Evolutionary conservation across 192 early-diverging fungal genomes (phyloP).

Genomic region (Coemansia sp.): DNA sequence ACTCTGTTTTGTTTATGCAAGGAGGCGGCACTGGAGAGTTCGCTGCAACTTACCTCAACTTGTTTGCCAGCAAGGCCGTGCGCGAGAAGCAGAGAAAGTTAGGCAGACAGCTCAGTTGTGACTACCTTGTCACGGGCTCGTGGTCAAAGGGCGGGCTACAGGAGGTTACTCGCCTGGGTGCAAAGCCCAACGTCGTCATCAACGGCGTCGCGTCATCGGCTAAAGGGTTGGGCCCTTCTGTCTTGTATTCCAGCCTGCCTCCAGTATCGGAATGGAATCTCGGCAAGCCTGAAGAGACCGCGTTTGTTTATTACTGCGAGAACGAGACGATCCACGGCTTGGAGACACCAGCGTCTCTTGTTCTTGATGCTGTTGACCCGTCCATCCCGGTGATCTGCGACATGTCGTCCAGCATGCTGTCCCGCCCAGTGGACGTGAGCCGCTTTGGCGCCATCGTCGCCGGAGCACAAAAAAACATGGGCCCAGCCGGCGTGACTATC

Average conservation of each 20-base stretch:
- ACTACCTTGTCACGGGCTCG: conserved; percentile 88
- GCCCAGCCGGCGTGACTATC: conserved; percentile 88
- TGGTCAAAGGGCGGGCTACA: conserved; percentile 88
- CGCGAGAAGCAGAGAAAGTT: conserved; percentile 49
- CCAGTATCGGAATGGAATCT: conserved; percentile 65
- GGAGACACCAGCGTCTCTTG: conserved; percentile 62
- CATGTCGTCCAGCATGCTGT: conserved; percentile 85
- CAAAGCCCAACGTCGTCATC: conserved; percentile 73
- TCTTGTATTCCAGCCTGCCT: conserved; percentile 58
- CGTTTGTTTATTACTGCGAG: conserved; percentile 95
- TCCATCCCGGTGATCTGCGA: conserved; percentile 86
- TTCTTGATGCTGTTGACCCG: conserved; percentile 46
- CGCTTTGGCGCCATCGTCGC: conserved; percentile 89
- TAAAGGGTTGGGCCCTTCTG: conserved; percentile 41
- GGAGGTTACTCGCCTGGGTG: conserved; percentile 84
- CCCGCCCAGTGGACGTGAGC: conserved; percentile 74
- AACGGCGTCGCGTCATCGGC: conserved; percentile 61
- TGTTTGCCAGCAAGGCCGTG: conserved; percentile 64
- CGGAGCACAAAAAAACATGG: conserved; percentile 97
- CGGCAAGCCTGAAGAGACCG: conserved; percentile 63
- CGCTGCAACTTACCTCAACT: conserved; percentile 84
- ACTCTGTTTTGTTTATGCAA: conserved; percentile 92
- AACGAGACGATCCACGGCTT: conserved; percentile 99
- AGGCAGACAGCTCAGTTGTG: conserved; percentile 60
- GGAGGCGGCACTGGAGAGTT: conserved; percentile 95